These are phyloP conservation scores for Colletotrichum sp. DNA, from an alignment of 2,329 filamentous ascomycete genomes.

Conservation along the genomic window DNA sequence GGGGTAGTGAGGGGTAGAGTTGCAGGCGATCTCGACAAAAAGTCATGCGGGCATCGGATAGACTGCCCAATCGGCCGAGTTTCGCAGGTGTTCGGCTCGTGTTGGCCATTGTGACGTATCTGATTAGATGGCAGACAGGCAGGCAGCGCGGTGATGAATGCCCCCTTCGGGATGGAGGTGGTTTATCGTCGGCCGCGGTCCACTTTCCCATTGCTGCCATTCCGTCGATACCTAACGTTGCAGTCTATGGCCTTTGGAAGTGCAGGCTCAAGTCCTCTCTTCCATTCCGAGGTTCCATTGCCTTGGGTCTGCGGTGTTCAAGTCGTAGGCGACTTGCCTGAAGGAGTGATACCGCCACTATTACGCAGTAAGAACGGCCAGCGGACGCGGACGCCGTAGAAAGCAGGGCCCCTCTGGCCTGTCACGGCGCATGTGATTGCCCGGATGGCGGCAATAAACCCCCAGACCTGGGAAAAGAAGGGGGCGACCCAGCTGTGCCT, in stretches of 20 bases:
- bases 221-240: neutral
- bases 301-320: neutral
- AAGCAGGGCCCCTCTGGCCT: constrained; percentile 12
- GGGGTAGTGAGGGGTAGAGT: neutral
- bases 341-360: neutral
- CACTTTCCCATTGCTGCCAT: neutral
- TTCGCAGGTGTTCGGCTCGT: neutral
- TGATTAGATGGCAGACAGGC: neutral
- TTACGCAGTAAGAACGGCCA: neutral
- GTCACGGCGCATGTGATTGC: constrained; percentile 26
- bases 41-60: constrained; percentile 9
- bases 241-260: neutral
- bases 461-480: neutral
- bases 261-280: neutral
- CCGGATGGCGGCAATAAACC: constrained; percentile 19
- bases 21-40: neutral
- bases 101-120: neutral
- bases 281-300: neutral
- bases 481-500: neutral
- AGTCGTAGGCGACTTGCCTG: neutral
- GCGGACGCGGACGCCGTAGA: constrained; percentile 4
- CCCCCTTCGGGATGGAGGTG: neutral
- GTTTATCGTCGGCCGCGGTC: neutral
- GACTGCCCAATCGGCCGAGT: constrained; percentile 9
- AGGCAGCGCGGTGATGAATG: neutral